Base-by-base conservation (phyloP, 2,329 filamentous ascomycete genomes). In the Cladosporium sp. region DNA sequence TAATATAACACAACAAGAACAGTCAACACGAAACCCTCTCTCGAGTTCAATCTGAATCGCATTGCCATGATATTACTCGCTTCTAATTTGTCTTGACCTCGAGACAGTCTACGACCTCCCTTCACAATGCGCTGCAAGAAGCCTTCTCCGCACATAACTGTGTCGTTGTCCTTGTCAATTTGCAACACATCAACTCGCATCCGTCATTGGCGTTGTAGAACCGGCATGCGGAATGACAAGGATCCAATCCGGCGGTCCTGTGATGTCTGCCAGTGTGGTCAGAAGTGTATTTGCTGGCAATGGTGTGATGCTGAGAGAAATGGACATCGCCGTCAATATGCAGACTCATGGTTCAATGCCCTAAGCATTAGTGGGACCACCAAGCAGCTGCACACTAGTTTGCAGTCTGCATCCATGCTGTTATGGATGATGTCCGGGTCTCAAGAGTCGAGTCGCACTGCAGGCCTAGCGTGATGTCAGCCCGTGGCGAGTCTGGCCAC, bases 1-100 rank as follows among this genome's bases (percentile, higher is more conserved):
- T 59, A 59, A 59, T 59, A 58, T n/a, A 59, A 46, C 40, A 46
- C n/a, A 46, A 21, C 14, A 18, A 46, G n/a, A 46, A 46, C n/a
- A 44, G 21, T 23, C 40, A 46, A 46, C 40, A 46, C 40, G 40
- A 46, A 46, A 7, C 8, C 21, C n/a, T 1, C 5, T 1, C 5
- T 12, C 10, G 4, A 12, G 1, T 2, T 44, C n/a, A 46, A 12
- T 11, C 3, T 10, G 8, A 46, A 21, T 46, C n/a, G 1, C 2
- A 18, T 21, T 44, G 6, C 10, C 12, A 16, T 16, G 16, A 11
- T 16, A 5, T 16, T 16, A 16, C 35, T 16, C 16, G 12, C 35
- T 33, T 33, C 29, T 31, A 7, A 8, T 35, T 35, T 10, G 8
- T 37, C 35, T 37, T 40, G 37, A 6, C 16, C 16, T 7, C 37